These are phyloP conservation scores for Amoebophrya sp. DNA, from an alignment of 169 alveolate genomes.

Conservation along the genomic window DNA sequence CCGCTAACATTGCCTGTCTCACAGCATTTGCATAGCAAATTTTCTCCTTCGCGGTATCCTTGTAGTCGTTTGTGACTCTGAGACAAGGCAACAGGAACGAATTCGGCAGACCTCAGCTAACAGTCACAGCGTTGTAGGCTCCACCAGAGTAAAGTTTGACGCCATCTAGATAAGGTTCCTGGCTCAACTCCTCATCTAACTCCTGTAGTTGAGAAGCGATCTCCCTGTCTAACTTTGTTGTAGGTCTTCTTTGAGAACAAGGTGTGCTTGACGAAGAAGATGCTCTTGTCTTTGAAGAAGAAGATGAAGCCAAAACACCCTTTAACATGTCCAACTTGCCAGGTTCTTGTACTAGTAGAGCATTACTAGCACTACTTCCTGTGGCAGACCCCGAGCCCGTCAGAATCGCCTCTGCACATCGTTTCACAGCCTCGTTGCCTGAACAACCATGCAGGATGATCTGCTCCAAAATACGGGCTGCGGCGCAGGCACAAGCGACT, in stretches of 20 bases:
- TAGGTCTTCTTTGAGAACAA: background rate
- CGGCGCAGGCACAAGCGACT: background rate
- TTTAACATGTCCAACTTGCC: no score
- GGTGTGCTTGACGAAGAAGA: no score
- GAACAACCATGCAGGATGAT: background rate
- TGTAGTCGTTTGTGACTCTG: background rate
- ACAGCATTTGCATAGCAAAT: background rate
- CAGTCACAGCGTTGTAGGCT: background rate
- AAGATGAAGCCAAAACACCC: no score
- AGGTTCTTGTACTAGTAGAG: no score
- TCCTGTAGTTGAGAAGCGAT: background rate
- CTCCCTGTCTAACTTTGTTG: background rate
- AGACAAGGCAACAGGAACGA: background rate
- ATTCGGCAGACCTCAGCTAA: background rate
- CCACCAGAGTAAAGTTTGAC: background rate
- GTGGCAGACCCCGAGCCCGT: background rate
- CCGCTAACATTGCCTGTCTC: background rate
- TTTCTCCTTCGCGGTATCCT: background rate
- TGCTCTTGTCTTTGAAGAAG: no score
- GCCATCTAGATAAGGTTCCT: background rate
- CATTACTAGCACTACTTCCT: no score
- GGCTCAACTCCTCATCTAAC: background rate
- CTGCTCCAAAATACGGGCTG: background rate
- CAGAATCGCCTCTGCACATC: background rate
- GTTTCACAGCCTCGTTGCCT: background rate